Evolutionary conservation across 2,329 filamentous ascomycete species (phyloP), one percentile per base, ranked within the genome.

Genomic region (Trichoderma semiorbis): DNA sequence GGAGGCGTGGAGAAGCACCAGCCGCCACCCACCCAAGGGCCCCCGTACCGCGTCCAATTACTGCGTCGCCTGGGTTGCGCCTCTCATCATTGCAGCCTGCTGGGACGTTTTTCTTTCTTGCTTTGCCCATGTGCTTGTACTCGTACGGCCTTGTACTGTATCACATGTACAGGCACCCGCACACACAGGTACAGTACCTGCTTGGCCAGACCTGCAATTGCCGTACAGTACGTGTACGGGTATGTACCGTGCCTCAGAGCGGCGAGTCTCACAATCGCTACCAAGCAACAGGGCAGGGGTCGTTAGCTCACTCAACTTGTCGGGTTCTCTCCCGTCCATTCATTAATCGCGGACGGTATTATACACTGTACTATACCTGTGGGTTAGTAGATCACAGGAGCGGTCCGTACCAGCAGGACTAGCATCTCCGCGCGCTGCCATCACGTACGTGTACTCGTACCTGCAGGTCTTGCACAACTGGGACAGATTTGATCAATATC

Each of bases 31-130:
- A 11, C 34, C 14, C 34, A 6, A 32, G 5, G 16, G 6, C 14
- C 36, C 11, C 50, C 26, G 53, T 32, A 26, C 43, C 26, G 47
- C 63, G 24, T 4, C 63, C 47, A 66, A 57, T 66, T 18, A 12
- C 36, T 57, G 53, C 34, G 65, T 47, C 53, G 26, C 53, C 65
- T 21, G 50, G 50, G 65, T 26, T 32, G 53, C 65, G 65, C 65
- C 65, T 68, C 53, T 68, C 65, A 43, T 57, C 65, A 68, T 28
- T 47, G 61, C n/a, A 64, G 39, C 34, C 57, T 60, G 30, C n/a
- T 16, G 57, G 57, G 18, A 43, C 24, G 34, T 39, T 43, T 62
- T 39, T 14, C n/a, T 65, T 65, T 26, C 47, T 65, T 65, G n/a
- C 30, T 18, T 5, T 39, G 7, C 30, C 63, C 30, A 66, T 36